Evolutionary conservation across 2,329 filamentous ascomycete species (phyloP), one percentile per base, ranked within the genome.

Genomic region (Penicillium hordei): DNA sequence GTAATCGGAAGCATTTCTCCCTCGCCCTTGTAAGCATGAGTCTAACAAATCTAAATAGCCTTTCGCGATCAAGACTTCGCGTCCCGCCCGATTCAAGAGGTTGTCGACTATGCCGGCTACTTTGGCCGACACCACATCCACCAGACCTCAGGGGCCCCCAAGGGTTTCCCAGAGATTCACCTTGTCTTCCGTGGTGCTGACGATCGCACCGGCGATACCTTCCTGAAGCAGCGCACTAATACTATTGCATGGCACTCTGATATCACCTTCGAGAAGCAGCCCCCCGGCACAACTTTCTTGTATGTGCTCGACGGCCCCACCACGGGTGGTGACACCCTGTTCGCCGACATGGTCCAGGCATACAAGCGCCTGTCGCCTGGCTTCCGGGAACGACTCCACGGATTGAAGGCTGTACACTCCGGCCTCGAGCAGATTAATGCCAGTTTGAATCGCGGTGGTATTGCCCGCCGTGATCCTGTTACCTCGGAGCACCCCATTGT

Each of bases 181-280:
- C 83, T 94, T 2, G 90, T 93, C 1, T 89, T 93, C 75, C 85
- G 90, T 39, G 86, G 85, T 21, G 87, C 84, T 48, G 78, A 84
- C 58, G 87, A 90, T 65, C 84, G 81, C 7, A 82, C 80, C 2
- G 82, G 80, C 21, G 76, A 83, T 21, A 79, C 83, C 48, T 89
- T 89, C 74, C 87, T 91, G 64, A 77, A 82, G 54, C 84, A 85
- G 46, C 83, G 89, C 23, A 93, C 89, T 4, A 93, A 88, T 75
- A 90, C 88, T 1, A 86, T 95, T 1, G 90, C 90, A 8, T 96
- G 91, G 91, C 92, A 96, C 77, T 90, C 87, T 0, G 92, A 96
- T 65, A 88, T 96, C 1, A 90, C 89, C 0, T 96, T 95, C 71
- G 93, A 96, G 78, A 79, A 84, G 64, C 92, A 97, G 76, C 91